Evolutionary conservation across 371 early-diverging fungal genomes (phyloP).

Genomic region (Rhizopus delemar): DNA sequence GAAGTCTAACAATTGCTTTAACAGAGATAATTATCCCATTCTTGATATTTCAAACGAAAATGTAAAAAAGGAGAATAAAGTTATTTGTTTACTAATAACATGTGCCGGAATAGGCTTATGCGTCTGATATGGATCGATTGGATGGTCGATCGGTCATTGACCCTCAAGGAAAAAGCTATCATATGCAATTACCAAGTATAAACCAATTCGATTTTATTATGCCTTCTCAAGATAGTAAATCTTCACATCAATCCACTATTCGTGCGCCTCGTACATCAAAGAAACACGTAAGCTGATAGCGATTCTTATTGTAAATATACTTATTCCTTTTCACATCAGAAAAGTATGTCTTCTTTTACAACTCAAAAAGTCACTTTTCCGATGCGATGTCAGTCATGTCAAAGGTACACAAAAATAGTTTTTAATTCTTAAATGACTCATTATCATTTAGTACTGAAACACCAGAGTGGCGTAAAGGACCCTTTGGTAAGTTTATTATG

Average conservation of each 20-base stretch:
- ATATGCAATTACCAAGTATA: conserved; percentile 15
- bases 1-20: background rate
- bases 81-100: background rate
- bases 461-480: conserved; percentile 43
- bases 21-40: background rate
- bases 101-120: background rate
- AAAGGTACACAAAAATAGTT: conserved; percentile 17
- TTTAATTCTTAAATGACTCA: background rate
- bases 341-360: background rate
- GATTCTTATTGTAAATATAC: background rate
- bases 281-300: conserved; percentile 2
- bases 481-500: conserved; percentile 23
- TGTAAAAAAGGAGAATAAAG: background rate
- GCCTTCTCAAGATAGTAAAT: background rate
- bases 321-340: background rate
- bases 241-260: background rate
- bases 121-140: conserved; percentile 3
- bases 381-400: conserved; percentile 31
- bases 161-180: conserved; percentile 3
- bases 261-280: background rate
- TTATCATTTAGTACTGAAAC: conserved; percentile 28
- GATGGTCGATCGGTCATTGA: conserved; percentile 10
- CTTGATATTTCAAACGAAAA: background rate
- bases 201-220: conserved; percentile 7
- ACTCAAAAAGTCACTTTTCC: background rate